A percentile compares a stretch with the other conserved stretches of the same genome.
phyloP scores from a whole-genome alignment of 1,139 yeast species.

The Kurtzmaniella quercitrusa region DNA sequence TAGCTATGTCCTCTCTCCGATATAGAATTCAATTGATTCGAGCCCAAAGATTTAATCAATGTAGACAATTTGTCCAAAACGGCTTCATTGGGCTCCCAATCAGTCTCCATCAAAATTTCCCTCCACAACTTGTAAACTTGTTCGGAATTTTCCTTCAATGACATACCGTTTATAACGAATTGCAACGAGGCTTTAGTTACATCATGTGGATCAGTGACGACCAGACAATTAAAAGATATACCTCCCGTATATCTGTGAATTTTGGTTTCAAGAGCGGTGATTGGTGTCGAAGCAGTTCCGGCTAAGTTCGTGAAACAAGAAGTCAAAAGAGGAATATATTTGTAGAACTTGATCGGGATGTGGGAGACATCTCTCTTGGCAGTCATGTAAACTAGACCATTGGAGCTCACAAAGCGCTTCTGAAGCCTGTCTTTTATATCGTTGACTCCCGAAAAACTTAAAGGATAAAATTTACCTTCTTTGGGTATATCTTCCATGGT shows the following conservation, averaged over 20 bases:
- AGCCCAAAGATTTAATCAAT: conserved; percentile 68
- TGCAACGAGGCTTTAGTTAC: conserved; percentile 46
- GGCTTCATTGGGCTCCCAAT: conserved; percentile 41
- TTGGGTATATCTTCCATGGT: conserved; percentile 68
- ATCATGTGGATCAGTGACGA: conserved; percentile 53
- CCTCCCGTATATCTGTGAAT: conserved; percentile 88
- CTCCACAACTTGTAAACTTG: conserved; percentile 63
- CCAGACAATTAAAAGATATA: conserved; percentile 53
- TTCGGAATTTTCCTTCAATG: conserved; percentile 62
- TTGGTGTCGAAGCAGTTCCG: conserved; percentile 68
- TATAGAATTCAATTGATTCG: conserved; percentile 72
- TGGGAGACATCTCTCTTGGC: conserved; percentile 54
- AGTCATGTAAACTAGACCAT: conserved; percentile 69
- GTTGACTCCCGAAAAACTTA: conserved; percentile 24
- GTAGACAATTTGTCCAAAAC: conserved; percentile 71
- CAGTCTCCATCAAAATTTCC: conserved; percentile 66
- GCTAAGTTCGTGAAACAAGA: conserved; percentile 76
- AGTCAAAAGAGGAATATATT: conserved; percentile 72
- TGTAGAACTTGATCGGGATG: conserved; percentile 58
- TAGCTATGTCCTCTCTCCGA: conserved; percentile 88
- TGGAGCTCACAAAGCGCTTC: conserved; percentile 60
- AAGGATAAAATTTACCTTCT: conserved; percentile 41
- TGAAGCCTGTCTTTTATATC: conserved; percentile 28
- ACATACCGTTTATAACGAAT: conserved; percentile 60
- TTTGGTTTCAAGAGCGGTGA: conserved; percentile 80